A percentile compares a stretch with the other conserved stretches of the same genome.
Conservation (phyloP, 1,139 yeast genomes). For the Geotrichum carabidarum region DNA sequence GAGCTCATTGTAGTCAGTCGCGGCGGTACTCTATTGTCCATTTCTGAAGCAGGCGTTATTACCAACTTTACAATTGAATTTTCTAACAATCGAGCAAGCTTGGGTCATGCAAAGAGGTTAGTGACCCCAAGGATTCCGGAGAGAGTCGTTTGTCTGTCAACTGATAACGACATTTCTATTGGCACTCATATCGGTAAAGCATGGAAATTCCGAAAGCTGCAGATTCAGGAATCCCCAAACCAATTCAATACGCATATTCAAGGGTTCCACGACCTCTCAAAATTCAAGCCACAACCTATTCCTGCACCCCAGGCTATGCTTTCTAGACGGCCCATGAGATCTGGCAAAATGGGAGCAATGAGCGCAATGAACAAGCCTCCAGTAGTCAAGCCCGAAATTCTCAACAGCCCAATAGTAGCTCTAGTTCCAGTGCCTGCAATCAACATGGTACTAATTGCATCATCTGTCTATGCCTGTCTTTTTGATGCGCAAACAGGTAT, state of each 20-base stretch:
- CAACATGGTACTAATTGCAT: conserved; percentile 31
- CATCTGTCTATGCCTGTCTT: conserved; percentile 36
- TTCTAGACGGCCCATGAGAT: conserved; percentile 16
- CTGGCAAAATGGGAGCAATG: conserved; percentile 12
- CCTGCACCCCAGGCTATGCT: conserved; percentile 21
- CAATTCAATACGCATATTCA: conserved; percentile 16
- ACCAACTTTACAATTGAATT: conserved; percentile 16
- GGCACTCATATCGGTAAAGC: conserved; percentile 60
- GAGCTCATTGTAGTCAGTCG: conserved; percentile 26
- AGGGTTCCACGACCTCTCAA: conserved; percentile 20
- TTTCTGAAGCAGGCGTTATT: conserved; percentile 23
- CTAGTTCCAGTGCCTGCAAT: conserved; percentile 32
- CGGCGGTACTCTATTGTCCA: conserved; percentile 22
- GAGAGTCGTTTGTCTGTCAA: conserved; percentile 55
- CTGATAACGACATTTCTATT: conserved; percentile 51
- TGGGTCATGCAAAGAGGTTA: conserved; percentile 52
- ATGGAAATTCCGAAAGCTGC: conserved; percentile 56
- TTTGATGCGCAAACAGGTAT: conserved; percentile 77
- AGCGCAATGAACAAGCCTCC: not conserved
- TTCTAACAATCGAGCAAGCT: conserved; percentile 23
- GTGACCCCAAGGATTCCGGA: conserved; percentile 72
- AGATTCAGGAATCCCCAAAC: conserved; percentile 39
- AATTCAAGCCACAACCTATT: conserved; percentile 19
- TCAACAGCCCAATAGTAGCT: conserved; percentile 21
- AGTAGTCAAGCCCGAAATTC: conserved; percentile 10